These are phyloP conservation scores for Allium sativum DNA, from an alignment of 106 monocot genomes.

Conservation along the genomic window DNA sequence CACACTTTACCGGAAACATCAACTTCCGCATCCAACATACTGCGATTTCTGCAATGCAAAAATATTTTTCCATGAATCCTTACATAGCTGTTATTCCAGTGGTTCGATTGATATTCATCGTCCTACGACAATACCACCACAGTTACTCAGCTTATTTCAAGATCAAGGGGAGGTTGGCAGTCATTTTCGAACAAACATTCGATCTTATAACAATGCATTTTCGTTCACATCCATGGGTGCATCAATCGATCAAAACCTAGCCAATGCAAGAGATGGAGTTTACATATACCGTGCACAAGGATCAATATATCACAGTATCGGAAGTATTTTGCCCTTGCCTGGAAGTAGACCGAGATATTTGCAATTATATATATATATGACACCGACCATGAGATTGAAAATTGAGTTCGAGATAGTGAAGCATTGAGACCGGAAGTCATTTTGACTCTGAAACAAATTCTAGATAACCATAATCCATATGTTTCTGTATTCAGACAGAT, in stretches of 20 bases:
- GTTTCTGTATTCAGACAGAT: neutral
- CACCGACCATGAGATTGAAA: neutral
- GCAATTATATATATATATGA: slow-evolving; percentile 2
- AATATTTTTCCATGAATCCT: too few species aligned
- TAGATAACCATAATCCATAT: neutral
- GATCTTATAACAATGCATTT: neutral
- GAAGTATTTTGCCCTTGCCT: neutral
- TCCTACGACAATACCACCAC: neutral
- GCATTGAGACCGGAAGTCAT: too few species aligned
- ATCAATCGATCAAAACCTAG: neutral
- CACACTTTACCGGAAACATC: too few species aligned
- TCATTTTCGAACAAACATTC: neutral
- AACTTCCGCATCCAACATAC: too few species aligned
- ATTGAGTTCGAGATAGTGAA: too few species aligned
- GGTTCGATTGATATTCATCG: too few species aligned
- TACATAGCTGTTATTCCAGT: too few species aligned
- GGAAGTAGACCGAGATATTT: neutral
- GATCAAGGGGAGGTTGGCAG: neutral
- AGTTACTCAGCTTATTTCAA: neutral
- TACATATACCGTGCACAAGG: neutral
- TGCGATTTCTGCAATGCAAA: too few species aligned
- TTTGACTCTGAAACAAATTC: too few species aligned
- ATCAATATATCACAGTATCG: neutral
- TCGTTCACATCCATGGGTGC: neutral
- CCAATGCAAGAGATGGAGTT: neutral